Evolutionary conservation across 768 basidiomycete genomes (phyloP).

Genomic region (Ramaria sp.): DNA sequence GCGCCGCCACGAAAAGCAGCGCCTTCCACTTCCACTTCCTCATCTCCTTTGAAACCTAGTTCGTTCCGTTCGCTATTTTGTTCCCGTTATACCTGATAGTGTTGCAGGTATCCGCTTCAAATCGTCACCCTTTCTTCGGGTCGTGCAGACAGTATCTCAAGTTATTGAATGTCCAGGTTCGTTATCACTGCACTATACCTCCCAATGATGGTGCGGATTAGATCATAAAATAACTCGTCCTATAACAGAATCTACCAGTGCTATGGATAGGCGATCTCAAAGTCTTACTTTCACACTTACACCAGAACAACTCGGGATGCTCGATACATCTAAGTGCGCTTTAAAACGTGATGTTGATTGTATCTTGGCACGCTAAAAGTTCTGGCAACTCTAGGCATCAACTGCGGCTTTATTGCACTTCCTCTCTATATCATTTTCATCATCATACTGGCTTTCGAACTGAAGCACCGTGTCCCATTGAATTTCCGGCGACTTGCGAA

Average conservation of each 20-base stretch:
- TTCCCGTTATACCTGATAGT: constrained; percentile 8
- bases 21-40: constrained; percentile 1
- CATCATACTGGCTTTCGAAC: constrained; percentile 41
- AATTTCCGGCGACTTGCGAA: constrained; percentile 89
- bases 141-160: constrained; percentile 54
- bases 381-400: constrained; percentile 54
- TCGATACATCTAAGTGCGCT: constrained; percentile 46
- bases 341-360: not conserved
- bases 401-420: constrained; percentile 82
- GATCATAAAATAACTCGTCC: not conserved
- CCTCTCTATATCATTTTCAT: constrained; percentile 57
- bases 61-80: not conserved
- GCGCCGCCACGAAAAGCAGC: constrained; percentile 41
- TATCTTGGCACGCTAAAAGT: not conserved
- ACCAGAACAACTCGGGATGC: constrained; percentile 50
- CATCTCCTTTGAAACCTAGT: constrained; percentile 8
- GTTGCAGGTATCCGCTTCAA: constrained; percentile 61
- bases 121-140: constrained; percentile 64
- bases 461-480: constrained; percentile 57
- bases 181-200: constrained; percentile 9
- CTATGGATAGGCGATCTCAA: constrained; percentile 67
- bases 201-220: too few relatives aligned
- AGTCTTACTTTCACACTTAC: constrained; percentile 53
- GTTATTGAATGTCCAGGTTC: constrained; percentile 74
- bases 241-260: constrained; percentile 57